phyloP scores from a whole-genome alignment of 768 basidiomycete species.

The Coprinellus micaceus region DNA sequence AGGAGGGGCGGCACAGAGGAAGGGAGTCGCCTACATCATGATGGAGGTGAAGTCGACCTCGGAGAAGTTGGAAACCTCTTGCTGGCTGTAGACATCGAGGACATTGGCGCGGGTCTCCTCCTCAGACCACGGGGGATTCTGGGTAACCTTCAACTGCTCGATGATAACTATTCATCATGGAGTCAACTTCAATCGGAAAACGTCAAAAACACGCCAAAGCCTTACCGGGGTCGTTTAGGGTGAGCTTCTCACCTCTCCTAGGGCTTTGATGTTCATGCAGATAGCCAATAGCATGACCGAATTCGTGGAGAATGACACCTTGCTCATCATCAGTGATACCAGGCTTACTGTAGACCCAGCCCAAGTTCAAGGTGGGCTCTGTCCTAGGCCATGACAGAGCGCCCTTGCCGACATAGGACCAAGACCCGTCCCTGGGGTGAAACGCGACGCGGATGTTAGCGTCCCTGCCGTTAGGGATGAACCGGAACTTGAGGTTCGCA shows the following conservation, averaged over 20 bases:
- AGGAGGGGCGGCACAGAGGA: no score
- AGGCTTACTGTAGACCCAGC: slow-evolving; percentile 8
- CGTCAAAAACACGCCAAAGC: no score
- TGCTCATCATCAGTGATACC: slow-evolving; percentile 1
- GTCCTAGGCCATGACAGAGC: not conserved
- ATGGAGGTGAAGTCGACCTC: slow-evolving; percentile 16
- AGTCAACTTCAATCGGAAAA: not conserved
- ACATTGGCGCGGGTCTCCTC: slow-evolving; percentile 11
- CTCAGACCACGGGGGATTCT: slow-evolving; percentile 11
- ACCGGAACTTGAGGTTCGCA: slow-evolving; percentile 14
- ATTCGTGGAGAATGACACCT: slow-evolving; percentile 19
- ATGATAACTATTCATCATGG: slow-evolving; percentile 4
- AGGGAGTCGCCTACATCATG: slow-evolving; percentile 14
- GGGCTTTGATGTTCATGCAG: slow-evolving; percentile 19
- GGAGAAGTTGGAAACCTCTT: slow-evolving; percentile 15
- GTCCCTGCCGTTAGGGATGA: not conserved
- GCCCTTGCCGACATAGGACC: slow-evolving; percentile 15
- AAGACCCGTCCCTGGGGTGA: slow-evolving; percentile 11
- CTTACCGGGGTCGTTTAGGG: slow-evolving; percentile 10
- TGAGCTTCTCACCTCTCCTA: slow-evolving; percentile 11
- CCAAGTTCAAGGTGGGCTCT: slow-evolving; percentile 14
- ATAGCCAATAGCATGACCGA: slow-evolving; percentile 17
- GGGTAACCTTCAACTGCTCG: slow-evolving; percentile 9
- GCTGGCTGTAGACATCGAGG: slow-evolving; percentile 11
- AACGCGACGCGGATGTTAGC: slow-evolving; percentile 13